Conservation (phyloP, 2,329 filamentous ascomycete species). For the Verticillium albo-atrum region DNA sequence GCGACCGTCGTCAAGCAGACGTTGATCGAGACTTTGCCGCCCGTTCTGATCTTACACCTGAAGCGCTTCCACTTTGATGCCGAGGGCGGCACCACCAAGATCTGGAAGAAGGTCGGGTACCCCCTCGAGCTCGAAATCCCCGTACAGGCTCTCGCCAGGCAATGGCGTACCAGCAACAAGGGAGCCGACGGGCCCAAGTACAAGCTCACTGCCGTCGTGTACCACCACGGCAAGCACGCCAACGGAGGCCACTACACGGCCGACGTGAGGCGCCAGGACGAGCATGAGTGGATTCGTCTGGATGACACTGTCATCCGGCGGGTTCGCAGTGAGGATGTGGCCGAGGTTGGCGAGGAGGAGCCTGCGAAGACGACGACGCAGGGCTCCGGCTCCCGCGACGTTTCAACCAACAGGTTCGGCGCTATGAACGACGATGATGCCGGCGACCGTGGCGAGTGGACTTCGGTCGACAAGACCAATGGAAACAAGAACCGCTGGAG, state of each 20-base stretch:
- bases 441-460: slow-evolving; percentile 73
- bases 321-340: slow-evolving; percentile 83
- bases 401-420: slow-evolving; percentile 70
- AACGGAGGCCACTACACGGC: slow-evolving; percentile 96
- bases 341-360: slow-evolving; percentile 78
- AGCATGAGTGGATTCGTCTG: slow-evolving; percentile 91
- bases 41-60: slow-evolving; percentile 87
- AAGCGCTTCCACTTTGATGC: slow-evolving; percentile 97
- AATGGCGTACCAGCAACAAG: slow-evolving; percentile 63
- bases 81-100: slow-evolving; percentile 85
- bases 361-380: slow-evolving; percentile 66
- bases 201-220: slow-evolving; percentile 82
- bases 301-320: slow-evolving; percentile 90
- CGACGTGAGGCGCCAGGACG: slow-evolving; percentile 92
- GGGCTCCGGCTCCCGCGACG: slow-evolving; percentile 29
- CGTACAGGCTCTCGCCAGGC: slow-evolving; percentile 77
- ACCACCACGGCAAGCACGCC: slow-evolving; percentile 96
- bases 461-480: slow-evolving; percentile 62
- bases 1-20: slow-evolving; percentile 82
- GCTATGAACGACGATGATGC: slow-evolving; percentile 62
- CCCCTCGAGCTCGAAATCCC: slow-evolving; percentile 93
- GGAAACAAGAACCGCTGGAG: slow-evolving; percentile 65
- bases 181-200: slow-evolving; percentile 74
- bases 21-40: slow-evolving; percentile 86
- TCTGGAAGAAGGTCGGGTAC: slow-evolving; percentile 97